Conservation (phyloP, 805 yeast species). For the Zygotorulaspora florentina region DNA sequence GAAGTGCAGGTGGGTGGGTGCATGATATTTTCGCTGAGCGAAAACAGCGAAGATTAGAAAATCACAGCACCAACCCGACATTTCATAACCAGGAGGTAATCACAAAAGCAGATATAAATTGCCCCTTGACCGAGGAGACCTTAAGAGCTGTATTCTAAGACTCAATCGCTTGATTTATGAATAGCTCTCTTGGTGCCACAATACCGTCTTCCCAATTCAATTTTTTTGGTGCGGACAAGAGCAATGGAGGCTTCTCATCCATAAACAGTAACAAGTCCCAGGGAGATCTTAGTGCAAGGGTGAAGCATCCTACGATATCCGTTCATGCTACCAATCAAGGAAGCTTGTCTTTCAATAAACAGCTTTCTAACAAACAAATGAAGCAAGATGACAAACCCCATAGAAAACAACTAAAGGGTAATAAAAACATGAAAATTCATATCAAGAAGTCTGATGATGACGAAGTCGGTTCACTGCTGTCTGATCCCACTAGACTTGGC, state of each 20-base stretch:
- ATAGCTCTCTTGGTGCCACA: slow-evolving; percentile 20
- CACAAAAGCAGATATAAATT: not conserved
- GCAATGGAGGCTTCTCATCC: not conserved
- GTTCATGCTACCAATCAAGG: not conserved
- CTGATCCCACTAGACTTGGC: slow-evolving; percentile 24
- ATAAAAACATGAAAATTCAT: not conserved
- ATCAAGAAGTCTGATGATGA: not conserved
- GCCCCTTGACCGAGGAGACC: not conserved
- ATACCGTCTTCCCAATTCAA: slow-evolving; percentile 17
- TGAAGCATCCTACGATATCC: not conserved
- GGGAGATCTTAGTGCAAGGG: not conserved
- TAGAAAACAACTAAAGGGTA: not conserved
- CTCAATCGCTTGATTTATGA: slow-evolving; percentile 12
- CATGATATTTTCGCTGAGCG: not conserved
- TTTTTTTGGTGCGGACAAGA: slow-evolving; percentile 13
- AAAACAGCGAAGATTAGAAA: too few species aligned
- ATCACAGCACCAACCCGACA: not conserved
- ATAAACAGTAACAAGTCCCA: not conserved
- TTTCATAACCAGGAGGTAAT: not conserved
- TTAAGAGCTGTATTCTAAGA: slow-evolving; percentile 1
- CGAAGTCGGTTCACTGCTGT: slow-evolving; percentile 23
- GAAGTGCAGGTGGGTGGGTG: too few species aligned
- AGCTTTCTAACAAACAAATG: not conserved
- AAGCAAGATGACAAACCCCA: not conserved
- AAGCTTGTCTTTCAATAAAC: not conserved